Conservation (phyloP, 2,329 filamentous ascomycete genomes). For the Diaporthe aspalathi region DNA sequence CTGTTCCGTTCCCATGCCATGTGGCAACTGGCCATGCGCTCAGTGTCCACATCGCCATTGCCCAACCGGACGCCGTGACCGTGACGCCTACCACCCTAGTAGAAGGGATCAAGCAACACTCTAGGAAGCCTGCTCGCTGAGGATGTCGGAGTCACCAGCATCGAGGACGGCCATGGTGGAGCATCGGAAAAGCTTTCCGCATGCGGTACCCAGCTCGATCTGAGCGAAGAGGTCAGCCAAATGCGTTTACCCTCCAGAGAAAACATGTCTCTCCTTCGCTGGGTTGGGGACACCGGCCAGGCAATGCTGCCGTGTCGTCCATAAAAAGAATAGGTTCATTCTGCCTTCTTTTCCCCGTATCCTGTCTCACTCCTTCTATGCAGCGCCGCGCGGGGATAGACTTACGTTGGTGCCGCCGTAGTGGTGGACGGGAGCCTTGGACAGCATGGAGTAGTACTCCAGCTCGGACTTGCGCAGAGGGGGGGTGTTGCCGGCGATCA, state of each 20-base stretch:
- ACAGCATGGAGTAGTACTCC: constrained; percentile 93
- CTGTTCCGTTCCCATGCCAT: constrained; percentile 36
- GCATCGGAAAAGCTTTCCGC: constrained; percentile 99
- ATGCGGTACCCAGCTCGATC: constrained; percentile 98
- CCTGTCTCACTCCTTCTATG: not conserved
- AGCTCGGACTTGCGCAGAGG: constrained; percentile 98
- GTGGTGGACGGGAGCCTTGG: constrained; percentile 96
- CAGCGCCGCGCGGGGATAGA: constrained; percentile 48
- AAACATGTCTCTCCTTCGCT: constrained; percentile 84
- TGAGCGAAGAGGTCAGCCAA: constrained; percentile 69
- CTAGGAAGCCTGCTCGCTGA: constrained; percentile 79
- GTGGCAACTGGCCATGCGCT: constrained; percentile 17
- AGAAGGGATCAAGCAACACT: constrained; percentile 50
- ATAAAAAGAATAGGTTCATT: constrained; percentile 35
- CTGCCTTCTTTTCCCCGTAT: not conserved
- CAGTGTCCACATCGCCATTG: constrained; percentile 26
- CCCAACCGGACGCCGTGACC: constrained; percentile 38
- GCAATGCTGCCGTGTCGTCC: constrained; percentile 18
- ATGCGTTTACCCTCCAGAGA: constrained; percentile 85
- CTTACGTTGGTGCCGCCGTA: constrained; percentile 99
- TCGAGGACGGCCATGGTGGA: constrained; percentile 97
- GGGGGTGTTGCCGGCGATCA: constrained; percentile 93
- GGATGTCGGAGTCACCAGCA: constrained; percentile 98
- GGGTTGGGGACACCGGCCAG: constrained; percentile 60
- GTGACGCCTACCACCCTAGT: constrained; percentile 27